Conservation (phyloP, 768 basidiomycete genomes). For the Lanmaoa pseudosensibilis region DNA sequence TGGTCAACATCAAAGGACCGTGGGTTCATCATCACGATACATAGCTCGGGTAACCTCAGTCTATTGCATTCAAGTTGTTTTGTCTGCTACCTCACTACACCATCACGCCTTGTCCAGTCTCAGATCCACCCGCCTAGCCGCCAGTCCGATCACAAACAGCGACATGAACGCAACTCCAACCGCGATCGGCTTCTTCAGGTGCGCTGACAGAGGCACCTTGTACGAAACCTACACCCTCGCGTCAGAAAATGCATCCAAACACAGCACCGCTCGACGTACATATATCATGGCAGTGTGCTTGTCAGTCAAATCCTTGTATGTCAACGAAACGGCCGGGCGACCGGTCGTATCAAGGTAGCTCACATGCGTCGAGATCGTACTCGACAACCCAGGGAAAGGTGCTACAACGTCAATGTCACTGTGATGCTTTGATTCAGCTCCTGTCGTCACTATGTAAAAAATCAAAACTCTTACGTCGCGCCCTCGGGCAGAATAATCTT, state of each 20-base stretch:
- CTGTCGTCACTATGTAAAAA: constrained; percentile 13
- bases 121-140: constrained; percentile 51
- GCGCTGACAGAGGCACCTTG: constrained; percentile 75
- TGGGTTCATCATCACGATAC: background rate
- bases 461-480: constrained; percentile 66
- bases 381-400: constrained; percentile 75
- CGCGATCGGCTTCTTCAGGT: constrained; percentile 82
- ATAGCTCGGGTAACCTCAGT: background rate
- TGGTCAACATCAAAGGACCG: constrained; percentile 19
- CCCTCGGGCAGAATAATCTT: constrained; percentile 89
- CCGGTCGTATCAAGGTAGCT: constrained; percentile 93
- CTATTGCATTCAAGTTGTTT: background rate
- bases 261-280: constrained; percentile 49
- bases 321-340: constrained; percentile 73
- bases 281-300: constrained; percentile 79
- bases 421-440: constrained; percentile 13
- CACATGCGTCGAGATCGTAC: constrained; percentile 62
- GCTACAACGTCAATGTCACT: constrained; percentile 77
- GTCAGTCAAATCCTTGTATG: constrained; percentile 73
- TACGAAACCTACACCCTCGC: constrained; percentile 72
- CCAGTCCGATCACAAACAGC: constrained; percentile 55
- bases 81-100: background rate
- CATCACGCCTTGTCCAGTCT: constrained; percentile 43
- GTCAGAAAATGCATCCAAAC: constrained; percentile 8
- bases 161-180: constrained; percentile 70